Conservation (phyloP, 2,329 filamentous ascomycete genomes). For the Fusarium luffae region DNA sequence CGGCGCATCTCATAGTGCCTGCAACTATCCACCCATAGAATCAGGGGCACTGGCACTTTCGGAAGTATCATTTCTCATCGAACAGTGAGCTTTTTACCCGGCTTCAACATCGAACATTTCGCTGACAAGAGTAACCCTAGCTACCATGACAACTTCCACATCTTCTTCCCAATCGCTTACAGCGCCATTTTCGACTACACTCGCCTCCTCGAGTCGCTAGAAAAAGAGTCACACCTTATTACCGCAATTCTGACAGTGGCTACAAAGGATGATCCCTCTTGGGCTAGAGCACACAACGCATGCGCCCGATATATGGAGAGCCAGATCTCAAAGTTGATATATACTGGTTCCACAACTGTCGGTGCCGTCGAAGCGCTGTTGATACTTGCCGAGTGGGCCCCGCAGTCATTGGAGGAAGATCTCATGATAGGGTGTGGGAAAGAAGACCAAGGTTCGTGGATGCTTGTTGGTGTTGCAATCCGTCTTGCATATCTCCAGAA, state of each 20-base stretch:
- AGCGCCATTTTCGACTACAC: slow-evolving; percentile 65
- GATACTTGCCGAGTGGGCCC: slow-evolving; percentile 78
- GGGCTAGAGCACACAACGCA: slow-evolving; percentile 70
- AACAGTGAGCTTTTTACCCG: slow-evolving; percentile 36
- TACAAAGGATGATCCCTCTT: slow-evolving; percentile 75
- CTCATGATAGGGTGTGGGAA: slow-evolving; percentile 76
- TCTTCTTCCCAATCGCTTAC: slow-evolving; percentile 76
- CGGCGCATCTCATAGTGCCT: slow-evolving; percentile 1
- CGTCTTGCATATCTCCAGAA: slow-evolving; percentile 77
- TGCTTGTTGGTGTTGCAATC: slow-evolving; percentile 78
- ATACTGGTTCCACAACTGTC: slow-evolving; percentile 73
- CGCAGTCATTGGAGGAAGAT: slow-evolving; percentile 70
- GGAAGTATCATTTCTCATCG: slow-evolving; percentile 43
- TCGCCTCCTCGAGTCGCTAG: slow-evolving; percentile 65
- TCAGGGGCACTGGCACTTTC: slow-evolving; percentile 47
- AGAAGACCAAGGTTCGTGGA: slow-evolving; percentile 80
- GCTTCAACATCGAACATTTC: no score
- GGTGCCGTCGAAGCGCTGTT: slow-evolving; percentile 78
- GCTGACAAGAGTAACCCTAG: slow-evolving; percentile 49
- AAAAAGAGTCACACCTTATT: slow-evolving; percentile 72
- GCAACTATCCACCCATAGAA: slow-evolving; percentile 49
- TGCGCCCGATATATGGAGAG: slow-evolving; percentile 77
- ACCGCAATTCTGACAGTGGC: slow-evolving; percentile 77
- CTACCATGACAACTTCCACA: slow-evolving; percentile 74
- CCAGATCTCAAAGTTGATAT: slow-evolving; percentile 73